Evolutionary conservation across 2,329 filamentous ascomycete species (phyloP), one percentile per base, ranked within the genome.

Genomic region (Aspergillus aculeatinus): DNA sequence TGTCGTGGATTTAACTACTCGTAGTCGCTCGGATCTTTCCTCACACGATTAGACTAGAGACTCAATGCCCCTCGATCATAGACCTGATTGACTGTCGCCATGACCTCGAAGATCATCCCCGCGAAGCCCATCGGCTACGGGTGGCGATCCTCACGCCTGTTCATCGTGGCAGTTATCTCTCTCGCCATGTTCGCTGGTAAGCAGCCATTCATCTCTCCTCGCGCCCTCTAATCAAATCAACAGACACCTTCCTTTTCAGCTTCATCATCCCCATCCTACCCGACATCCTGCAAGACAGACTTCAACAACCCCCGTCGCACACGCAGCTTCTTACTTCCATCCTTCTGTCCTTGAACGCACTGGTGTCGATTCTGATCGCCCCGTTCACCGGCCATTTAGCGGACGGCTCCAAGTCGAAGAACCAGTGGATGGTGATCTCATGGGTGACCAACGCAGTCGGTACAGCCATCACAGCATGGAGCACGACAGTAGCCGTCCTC

Each of bases 231-330:
- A 35, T 9, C 25, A 4, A 19, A 10, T n/a, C 9, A 6, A 10
- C 44, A 52, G 55, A 58, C 14, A 52, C 33, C n/a, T 58, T 52
- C 16, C 33, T 58, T 16, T 58, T 52, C 55, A 58, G 55, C 27
- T 58, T 58, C 35, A 48, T 58, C 12, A 44, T 58, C 12, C 55
- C 55, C 14, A 58, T 58, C 55, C 39, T 58, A 7, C 55, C 55
- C 11, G 29, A 12, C 16, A 44, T 52, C 14, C 55, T 58, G 2
- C 14, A 50, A 11, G 48, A 44, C 27, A 48, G 55, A 31, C 48
- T 57, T 1, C 48, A 23, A 9, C 31, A 35, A 4, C 2, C 27
- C 2, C 21, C 48, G 4, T 51, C 55, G 16, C 31, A 25, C 29
- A 57, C 25, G 19, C 55, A 57, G n/a, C 27, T 57, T 6, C 19